These are phyloP conservation scores for Lyophyllum shimeji DNA, from an alignment of 768 basidiomycete species.

Conservation along the genomic window DNA sequence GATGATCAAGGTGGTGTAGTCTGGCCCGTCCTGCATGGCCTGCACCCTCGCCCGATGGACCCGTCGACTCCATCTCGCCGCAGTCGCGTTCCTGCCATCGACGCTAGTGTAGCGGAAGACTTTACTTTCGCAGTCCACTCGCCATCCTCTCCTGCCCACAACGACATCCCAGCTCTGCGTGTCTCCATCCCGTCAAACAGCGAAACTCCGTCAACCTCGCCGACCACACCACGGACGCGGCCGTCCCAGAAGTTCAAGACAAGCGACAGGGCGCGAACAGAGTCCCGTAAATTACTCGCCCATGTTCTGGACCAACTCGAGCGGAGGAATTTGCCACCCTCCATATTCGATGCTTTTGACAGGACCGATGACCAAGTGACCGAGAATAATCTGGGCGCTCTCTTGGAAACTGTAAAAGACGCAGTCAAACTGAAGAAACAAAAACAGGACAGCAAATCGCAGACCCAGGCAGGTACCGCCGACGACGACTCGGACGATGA, in stretches of 20 bases:
- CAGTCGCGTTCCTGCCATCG: conserved; percentile 8
- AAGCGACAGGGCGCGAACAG: conserved; percentile 48
- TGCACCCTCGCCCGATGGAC: conserved; percentile 2
- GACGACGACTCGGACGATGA: conserved; percentile 54
- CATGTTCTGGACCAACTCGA: conserved; percentile 67
- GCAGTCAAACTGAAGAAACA: conserved; percentile 36
- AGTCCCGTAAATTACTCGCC: conserved; percentile 67
- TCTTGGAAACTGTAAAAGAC: conserved; percentile 45
- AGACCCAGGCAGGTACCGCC: conserved; percentile 13
- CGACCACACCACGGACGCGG: conserved; percentile 15
- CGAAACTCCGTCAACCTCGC: conserved; percentile 22
- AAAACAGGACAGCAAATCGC: conserved; percentile 21
- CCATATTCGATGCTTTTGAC: conserved; percentile 44
- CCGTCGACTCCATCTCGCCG: conserved; percentile 7
- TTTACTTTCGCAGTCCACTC: conserved; percentile 11
- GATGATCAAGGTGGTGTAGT: too few species aligned
- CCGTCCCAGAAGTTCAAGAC: conserved; percentile 19
- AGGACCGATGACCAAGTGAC: conserved; percentile 21
- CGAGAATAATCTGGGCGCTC: conserved; percentile 36
- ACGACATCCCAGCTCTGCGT: conserved; percentile 23
- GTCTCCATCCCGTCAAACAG: conserved; percentile 24
- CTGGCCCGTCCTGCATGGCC: neutral
- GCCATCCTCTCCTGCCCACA: conserved; percentile 1
- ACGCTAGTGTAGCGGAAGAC: conserved; percentile 8
- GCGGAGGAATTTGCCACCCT: conserved; percentile 51